Conservation (phyloP, 805 yeast species). For the Candida coquimbonensis region DNA sequence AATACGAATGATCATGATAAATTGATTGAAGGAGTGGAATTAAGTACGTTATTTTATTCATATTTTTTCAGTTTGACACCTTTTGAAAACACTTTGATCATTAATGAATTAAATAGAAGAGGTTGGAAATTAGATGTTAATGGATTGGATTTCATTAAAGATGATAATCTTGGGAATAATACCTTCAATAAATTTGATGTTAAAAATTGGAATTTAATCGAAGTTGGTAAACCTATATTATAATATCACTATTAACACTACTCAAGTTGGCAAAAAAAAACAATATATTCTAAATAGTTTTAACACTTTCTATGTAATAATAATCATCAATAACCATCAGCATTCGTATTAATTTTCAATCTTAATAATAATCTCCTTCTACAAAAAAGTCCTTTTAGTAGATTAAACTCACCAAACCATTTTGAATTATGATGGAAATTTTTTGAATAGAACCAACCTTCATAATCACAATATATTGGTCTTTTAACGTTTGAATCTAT, state of each 20-base stretch:
- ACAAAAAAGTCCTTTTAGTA: conserved; percentile 43
- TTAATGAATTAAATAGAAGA: conserved; percentile 66
- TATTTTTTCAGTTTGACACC: conserved; percentile 75
- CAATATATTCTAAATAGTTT: too few relatives aligned
- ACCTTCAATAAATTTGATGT: conserved; percentile 18
- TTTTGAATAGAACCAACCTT: conserved; percentile 75
- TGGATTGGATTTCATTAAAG: conserved; percentile 3
- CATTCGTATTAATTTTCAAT: conserved; percentile 11
- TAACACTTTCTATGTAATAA: too few relatives aligned
- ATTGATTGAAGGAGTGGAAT: conserved; percentile 35
- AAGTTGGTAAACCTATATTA: neutral
- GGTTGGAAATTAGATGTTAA: conserved; percentile 53
- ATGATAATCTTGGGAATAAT: too few relatives aligned
- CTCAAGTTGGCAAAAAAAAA: too few relatives aligned
- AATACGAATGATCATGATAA: neutral
- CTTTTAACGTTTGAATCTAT: neutral
- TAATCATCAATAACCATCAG: neutral
- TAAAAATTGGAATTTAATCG: conserved; percentile 15
- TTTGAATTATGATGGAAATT: conserved; percentile 31
- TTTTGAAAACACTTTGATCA: conserved; percentile 65
- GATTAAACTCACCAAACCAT: conserved; percentile 61
- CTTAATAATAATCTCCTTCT: conserved; percentile 63
- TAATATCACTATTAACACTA: neutral
- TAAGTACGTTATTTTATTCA: conserved; percentile 58
- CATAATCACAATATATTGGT: conserved; percentile 45